A percentile compares a stretch with the other conserved stretches of the same genome.
These are phyloP conservation scores for Penicillium sp. DNA, from an alignment of 2,329 filamentous ascomycete species.

Conservation along the genomic window DNA sequence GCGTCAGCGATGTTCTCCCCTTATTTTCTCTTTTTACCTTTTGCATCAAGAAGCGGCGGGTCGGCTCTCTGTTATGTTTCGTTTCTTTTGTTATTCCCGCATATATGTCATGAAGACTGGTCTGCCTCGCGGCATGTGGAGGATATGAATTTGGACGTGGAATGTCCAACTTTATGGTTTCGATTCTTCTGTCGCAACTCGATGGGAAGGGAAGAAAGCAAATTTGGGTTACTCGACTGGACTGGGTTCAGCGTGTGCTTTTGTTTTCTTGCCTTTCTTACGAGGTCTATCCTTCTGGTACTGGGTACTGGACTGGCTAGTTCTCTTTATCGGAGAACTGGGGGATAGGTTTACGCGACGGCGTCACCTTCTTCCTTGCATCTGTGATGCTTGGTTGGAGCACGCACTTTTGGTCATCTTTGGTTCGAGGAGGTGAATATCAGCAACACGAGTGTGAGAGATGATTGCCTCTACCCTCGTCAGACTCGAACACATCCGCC, in stretches of 20 bases:
- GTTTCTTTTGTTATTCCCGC: constrained; percentile 37
- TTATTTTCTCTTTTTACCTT: constrained; percentile 24
- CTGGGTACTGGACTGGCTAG: constrained; percentile 40
- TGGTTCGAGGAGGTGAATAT: constrained; percentile 9
- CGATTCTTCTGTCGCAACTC: constrained; percentile 31
- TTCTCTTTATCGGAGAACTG: constrained; percentile 15
- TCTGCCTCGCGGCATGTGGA: constrained; percentile 47
- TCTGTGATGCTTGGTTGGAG: constrained; percentile 36
- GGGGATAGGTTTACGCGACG: constrained; percentile 21
- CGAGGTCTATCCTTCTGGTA: constrained; percentile 40
- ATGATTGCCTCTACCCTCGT: constrained; percentile 2
- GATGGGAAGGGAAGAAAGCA: background rate
- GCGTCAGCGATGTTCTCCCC: constrained; percentile 46
- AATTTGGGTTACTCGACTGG: constrained; percentile 9
- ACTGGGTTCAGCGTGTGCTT: constrained; percentile 18
- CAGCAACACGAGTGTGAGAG: background rate
- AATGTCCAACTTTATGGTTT: constrained; percentile 34
- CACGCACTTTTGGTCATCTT: constrained; percentile 14
- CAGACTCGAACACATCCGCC: constrained; percentile 17
- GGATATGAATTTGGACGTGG: constrained; percentile 45
- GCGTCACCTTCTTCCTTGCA: constrained; percentile 24
- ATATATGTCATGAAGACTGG: constrained; percentile 50
- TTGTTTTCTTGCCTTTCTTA: constrained; percentile 11
- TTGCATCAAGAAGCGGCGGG: constrained; percentile 49
- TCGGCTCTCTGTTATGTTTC: constrained; percentile 44